phyloP scores from a whole-genome alignment of 1,139 yeast species.

The Meyerozyma elateridarum region DNA sequence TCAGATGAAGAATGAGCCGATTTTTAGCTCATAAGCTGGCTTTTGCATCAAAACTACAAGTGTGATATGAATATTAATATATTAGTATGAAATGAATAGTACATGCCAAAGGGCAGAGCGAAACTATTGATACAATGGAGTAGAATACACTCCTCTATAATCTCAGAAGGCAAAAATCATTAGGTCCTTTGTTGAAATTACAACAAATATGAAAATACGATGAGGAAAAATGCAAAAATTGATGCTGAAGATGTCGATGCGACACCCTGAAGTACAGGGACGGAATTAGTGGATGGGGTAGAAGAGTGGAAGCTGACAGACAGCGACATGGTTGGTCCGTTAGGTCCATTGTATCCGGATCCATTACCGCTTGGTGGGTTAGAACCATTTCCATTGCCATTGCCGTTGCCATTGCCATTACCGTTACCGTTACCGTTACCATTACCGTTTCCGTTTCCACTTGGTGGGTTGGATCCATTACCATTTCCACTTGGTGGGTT shows the following conservation, averaged over 20 bases:
- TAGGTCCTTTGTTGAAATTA: no score
- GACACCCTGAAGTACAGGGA: background rate
- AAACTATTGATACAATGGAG: no score
- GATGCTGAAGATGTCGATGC: background rate
- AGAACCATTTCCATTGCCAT: background rate
- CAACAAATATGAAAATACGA: background rate
- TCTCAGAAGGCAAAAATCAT: no score
- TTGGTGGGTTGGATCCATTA: background rate
- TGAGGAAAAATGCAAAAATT: background rate
- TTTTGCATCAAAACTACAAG: no score
- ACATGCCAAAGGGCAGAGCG: no score
- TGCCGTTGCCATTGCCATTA: background rate
- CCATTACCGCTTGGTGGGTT: no score
- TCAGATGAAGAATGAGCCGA: no score
- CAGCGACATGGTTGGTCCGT: background rate
- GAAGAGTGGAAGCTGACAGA: background rate
- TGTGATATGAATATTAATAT: no score
- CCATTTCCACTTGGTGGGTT: no score
- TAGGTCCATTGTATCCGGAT: background rate
- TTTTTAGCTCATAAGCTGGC: no score
- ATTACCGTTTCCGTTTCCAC: constrained; percentile 4
- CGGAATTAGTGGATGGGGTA: background rate
- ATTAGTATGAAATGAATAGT: no score
- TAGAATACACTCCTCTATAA: no score
- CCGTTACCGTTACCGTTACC: background rate